phyloP scores from a whole-genome alignment of 1,284 basidiomycete genomes.

The Ceratobasidium sp. region DNA sequence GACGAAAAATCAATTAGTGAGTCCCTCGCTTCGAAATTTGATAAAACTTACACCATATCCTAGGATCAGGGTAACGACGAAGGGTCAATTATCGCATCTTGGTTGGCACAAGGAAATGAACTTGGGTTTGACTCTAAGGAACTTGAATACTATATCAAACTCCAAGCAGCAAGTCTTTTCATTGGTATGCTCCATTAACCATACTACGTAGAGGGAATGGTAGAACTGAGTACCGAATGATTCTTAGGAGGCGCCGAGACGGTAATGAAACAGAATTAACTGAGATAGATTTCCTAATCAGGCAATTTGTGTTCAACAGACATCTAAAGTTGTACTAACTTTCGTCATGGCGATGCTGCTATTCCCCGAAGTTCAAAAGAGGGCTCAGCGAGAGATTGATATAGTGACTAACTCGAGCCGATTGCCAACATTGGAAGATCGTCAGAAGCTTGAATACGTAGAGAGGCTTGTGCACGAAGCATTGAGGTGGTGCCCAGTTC shows the following conservation, averaged over 20 bases:
- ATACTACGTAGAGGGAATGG: too few species aligned
- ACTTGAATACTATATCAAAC: neutral
- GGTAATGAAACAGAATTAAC: neutral
- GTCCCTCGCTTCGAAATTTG: neutral
- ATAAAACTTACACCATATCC: neutral
- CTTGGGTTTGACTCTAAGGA: neutral
- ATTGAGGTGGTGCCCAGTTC: slow-evolving; percentile 31
- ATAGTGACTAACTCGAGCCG: neutral
- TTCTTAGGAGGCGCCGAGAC: neutral
- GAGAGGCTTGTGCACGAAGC: slow-evolving; percentile 34
- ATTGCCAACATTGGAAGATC: slow-evolving; percentile 31
- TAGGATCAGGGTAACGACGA: neutral
- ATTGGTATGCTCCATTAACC: neutral
- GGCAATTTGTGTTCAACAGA: neutral
- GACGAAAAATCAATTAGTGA: slow-evolving; percentile 11
- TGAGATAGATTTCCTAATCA: too few species aligned
- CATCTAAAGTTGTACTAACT: neutral
- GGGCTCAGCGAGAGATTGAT: slow-evolving; percentile 34
- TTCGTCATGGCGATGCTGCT: slow-evolving; percentile 41
- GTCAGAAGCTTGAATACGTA: slow-evolving; percentile 32
- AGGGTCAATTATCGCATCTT: neutral
- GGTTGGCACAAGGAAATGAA: neutral
- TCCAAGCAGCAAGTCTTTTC: neutral
- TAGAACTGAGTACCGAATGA: too few species aligned
- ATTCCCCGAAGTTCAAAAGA: slow-evolving; percentile 16